Base-by-base conservation (phyloP, 495 filamentous ascomycete species). In the Cladorrhinum samala region DNA sequence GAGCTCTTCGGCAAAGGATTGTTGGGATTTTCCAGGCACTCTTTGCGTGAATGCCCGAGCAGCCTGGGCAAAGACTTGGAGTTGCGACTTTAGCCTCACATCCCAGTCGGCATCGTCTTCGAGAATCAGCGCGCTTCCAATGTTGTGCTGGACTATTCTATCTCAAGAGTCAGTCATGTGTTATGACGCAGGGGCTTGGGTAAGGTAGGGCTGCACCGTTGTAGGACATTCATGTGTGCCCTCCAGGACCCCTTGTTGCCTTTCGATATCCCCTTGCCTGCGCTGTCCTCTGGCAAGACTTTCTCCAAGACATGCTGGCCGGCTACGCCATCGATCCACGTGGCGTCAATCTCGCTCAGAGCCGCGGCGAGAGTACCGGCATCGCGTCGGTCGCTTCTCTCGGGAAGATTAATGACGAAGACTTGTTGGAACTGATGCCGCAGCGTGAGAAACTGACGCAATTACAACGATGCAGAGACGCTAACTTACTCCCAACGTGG, bases 371-470 rank as follows among this genome's bases (percentile, higher is more conserved):
- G 63, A 2, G 68, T 66, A 46, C 86, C 71, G 9, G 74, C 79
- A 71, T 88, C 82, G 19, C 80, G 78, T 24, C 83, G 80, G 55
- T 87, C 84, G 7, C 77, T 76, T 17, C 84, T 73, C 18, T 73
- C 70, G 3, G 79, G 77, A 24, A 87, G 68, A 43, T 80, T 83
- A 45, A 87, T 77, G 42, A 82, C 81, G 56, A 82, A 79, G 23
- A 86, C 70, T 50, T 81, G 74, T 42, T 78, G 61, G 56, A 86
- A 83, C 82, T 84, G 36, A n/a, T n/a, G n/a, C n/a, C n/a, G n/a
- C n/a, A n/a, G n/a, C n/a, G n/a, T n/a, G n/a, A n/a, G n/a, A n/a
- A n/a, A n/a, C n/a, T n/a, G n/a, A n/a, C n/a, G n/a, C n/a, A n/a
- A n/a, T n/a, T n/a, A n/a, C n/a, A n/a, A n/a, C n/a, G n/a, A n/a